Evolutionary conservation across 1,284 basidiomycete genomes (phyloP).

Genomic region (Wolfiporia cocos): DNA sequence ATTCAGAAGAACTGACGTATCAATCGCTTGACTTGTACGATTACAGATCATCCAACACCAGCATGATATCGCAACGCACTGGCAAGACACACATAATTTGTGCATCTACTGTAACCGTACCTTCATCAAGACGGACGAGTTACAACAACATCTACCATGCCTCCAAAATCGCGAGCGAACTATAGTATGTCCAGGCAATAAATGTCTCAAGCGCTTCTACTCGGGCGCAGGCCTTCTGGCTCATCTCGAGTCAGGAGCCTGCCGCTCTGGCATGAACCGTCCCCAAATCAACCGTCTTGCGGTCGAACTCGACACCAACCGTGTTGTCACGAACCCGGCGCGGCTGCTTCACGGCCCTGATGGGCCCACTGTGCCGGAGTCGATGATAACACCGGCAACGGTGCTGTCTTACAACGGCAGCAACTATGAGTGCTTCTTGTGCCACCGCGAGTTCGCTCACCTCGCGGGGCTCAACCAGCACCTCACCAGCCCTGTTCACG

Average conservation of each 20-base stretch:
- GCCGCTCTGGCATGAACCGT: conserved; percentile 25
- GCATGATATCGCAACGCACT: too few relatives aligned
- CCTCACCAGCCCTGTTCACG: conserved; percentile 21
- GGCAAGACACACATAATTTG: too few relatives aligned
- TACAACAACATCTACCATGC: too few relatives aligned
- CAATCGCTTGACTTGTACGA: too few relatives aligned
- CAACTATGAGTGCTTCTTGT: conserved; percentile 33
- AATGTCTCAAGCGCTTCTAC: conserved; percentile 22
- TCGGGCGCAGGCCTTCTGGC: conserved; percentile 25
- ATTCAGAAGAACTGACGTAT: too few relatives aligned
- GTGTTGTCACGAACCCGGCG: conserved; percentile 26
- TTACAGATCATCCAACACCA: too few relatives aligned
- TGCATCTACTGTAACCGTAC: too few relatives aligned
- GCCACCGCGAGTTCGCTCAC: conserved; percentile 12
- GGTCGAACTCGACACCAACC: conserved; percentile 19
- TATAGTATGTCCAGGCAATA: conserved; percentile 16
- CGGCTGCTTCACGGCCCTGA: conserved; percentile 21
- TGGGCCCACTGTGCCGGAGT: conserved; percentile 5
- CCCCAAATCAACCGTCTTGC: conserved; percentile 22
- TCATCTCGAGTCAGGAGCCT: conserved; percentile 28
- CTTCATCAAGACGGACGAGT: too few relatives aligned
- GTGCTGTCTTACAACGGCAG: conserved; percentile 29
- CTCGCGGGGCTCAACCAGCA: conserved; percentile 16
- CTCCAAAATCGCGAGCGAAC: conserved; percentile 2
- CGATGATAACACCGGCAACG: conserved; percentile 21